Base-by-base conservation (phyloP, 352 stramenopile genomes). In the Aphanomyces astaci region DNA sequence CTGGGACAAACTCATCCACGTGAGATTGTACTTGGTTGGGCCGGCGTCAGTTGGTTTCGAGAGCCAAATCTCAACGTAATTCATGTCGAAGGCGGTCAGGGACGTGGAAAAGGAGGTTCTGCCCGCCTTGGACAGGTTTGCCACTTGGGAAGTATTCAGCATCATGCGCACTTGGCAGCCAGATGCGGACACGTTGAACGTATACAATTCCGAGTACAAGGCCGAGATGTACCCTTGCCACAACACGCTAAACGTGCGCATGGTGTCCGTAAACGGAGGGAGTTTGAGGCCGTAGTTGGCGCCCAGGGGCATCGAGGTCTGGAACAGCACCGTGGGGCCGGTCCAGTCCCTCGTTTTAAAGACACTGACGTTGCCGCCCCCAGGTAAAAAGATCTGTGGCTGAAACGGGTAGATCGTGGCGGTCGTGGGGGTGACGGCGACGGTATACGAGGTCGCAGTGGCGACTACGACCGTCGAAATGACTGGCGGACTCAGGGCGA, bases 1-100 rank as follows among this genome's bases (percentile, higher is more conserved):
- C 48, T 87, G 78, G 9, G 78, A 89, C 0, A 80, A 28, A 73
- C 84, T 90, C 51, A 72, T 67, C 84, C 84, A 92, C 36, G 70
- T 70, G 22, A 92, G 27, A 4, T 71, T 67, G 1, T 88, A 65
- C 3, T 66, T 71, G 2, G 71, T 80, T 39, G 70, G 84, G 3
- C 74, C 69, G 10, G 79, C 22, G 2, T 52, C 30, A 10, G 10
- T 55, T 0, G 72, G 69, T 64, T 92, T 90, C 1, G 76, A 77
- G 46, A 79, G 89, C 45, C 81, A 78, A 33, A 86, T 27, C 22
- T 86, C 73, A 5, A 89, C 45, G 0, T 74, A 36, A 5, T 87
- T 70, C 25, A 88, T 76, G 19, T 56, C 60, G 66, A 79, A 78
- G 0, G 75, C 76, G 7, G 52, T 67, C 7, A 90, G 46, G 4